Conservation (phyloP, 2,329 filamentous ascomycete genomes). For the Rutstroemia sp. region DNA sequence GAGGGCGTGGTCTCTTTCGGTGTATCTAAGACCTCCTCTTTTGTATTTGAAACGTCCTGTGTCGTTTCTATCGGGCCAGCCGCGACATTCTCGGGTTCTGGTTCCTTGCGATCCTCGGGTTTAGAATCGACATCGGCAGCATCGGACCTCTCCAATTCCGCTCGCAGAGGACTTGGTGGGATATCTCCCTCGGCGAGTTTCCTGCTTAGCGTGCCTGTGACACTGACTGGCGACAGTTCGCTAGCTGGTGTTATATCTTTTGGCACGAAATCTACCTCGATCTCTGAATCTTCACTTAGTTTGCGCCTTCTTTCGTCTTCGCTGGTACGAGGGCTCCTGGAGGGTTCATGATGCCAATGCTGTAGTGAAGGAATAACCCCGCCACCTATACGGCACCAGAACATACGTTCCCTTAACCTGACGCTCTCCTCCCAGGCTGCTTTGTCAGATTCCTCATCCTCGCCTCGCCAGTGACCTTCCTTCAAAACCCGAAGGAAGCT, state of each 20-base stretch:
- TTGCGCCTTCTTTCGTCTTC: slow-evolving; percentile 25
- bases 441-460: slow-evolving; percentile 76
- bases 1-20: slow-evolving; percentile 19
- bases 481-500: slow-evolving; percentile 87
- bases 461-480: slow-evolving; percentile 83
- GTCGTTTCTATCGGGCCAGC: neutral
- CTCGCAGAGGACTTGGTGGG: slow-evolving; percentile 5
- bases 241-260: slow-evolving; percentile 24
- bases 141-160: neutral
- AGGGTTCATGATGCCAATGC: slow-evolving; percentile 16
- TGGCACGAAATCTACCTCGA: slow-evolving; percentile 26
- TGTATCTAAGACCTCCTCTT: neutral
- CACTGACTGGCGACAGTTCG: slow-evolving; percentile 10
- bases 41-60: neutral
- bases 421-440: slow-evolving; percentile 94
- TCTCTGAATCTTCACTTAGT: slow-evolving; percentile 24
- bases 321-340: slow-evolving; percentile 23
- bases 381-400: slow-evolving; percentile 89
- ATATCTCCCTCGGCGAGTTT: slow-evolving; percentile 1
- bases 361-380: slow-evolving; percentile 64
- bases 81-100: neutral
- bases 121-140: neutral
- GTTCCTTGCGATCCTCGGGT: neutral
- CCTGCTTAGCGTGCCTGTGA: neutral
- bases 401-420: slow-evolving; percentile 85